Evolutionary conservation across 2,329 filamentous ascomycete species (phyloP).

Genomic region (Raffaelea arxii): DNA sequence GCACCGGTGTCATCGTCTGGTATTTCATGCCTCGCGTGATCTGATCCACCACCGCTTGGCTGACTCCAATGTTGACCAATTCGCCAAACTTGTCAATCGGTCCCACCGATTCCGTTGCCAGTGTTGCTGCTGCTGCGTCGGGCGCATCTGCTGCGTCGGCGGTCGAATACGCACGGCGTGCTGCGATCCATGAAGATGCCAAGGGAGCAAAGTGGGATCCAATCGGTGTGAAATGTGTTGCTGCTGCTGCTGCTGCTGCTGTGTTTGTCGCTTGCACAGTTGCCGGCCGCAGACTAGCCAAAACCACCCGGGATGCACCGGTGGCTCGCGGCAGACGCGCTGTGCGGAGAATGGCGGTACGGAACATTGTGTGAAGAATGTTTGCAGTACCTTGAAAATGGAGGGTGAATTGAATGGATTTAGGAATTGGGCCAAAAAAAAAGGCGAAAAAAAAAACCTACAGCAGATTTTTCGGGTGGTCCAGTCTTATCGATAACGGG

Average conservation of each 20-base stretch:
- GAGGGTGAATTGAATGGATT: neutral
- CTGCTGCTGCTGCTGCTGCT: no score
- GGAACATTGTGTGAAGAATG: conserved; percentile 11
- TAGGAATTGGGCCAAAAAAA: neutral
- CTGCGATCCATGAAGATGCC: no score
- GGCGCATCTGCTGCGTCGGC: neutral
- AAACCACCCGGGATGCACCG: conserved; percentile 1
- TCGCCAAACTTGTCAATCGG: conserved; percentile 29
- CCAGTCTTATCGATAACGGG: neutral
- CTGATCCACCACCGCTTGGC: conserved; percentile 54
- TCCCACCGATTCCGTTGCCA: neutral
- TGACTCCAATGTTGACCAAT: conserved; percentile 39
- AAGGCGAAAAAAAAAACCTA: neutral
- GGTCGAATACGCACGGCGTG: conserved; percentile 7
- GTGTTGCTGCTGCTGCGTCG: neutral
- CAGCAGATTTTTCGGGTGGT: conserved; percentile 6
- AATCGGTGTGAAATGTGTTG: no score
- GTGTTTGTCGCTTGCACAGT: no score
- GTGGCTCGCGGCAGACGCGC: conserved; percentile 10
- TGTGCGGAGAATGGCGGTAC: conserved; percentile 10
- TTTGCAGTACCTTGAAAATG: no score
- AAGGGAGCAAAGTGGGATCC: no score
- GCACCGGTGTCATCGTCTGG: conserved; percentile 85
- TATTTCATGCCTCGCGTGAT: conserved; percentile 68
- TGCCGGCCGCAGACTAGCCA: conserved; percentile 1